phyloP scores from a whole-genome alignment of 2,329 filamentous ascomycete species.

The Fusarium lyarnte region DNA sequence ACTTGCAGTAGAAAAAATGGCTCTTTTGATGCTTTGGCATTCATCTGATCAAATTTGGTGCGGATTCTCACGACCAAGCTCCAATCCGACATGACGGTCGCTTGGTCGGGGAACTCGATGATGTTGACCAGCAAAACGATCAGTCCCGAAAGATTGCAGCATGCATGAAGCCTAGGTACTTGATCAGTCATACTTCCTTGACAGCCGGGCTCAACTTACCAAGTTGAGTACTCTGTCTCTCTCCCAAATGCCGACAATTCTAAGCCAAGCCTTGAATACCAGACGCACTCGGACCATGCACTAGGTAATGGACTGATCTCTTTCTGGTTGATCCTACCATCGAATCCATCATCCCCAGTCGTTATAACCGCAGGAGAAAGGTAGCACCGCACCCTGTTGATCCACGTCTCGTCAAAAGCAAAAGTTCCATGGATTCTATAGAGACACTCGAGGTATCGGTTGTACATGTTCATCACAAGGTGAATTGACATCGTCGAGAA shows the following conservation, averaged over 20 bases:
- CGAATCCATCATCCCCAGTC: background rate
- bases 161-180: background rate
- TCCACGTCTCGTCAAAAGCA: background rate
- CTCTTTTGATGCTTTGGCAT: background rate
- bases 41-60: slow-evolving; percentile 8
- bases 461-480: background rate
- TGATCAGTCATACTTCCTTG: background rate
- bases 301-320: background rate
- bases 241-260: background rate
- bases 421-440: background rate
- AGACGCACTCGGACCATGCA: background rate
- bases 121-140: slow-evolving; percentile 22
- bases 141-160: slow-evolving; percentile 13
- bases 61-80: background rate
- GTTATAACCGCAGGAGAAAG: background rate
- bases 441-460: background rate
- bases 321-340: background rate
- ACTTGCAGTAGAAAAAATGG: slow-evolving; percentile 8
- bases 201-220: background rate
- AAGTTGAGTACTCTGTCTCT: background rate
- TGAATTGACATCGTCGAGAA: background rate
- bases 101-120: slow-evolving; percentile 15
- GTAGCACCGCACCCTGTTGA: background rate
- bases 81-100: background rate
- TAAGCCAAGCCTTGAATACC: background rate